Percentiles rank a stretch among this genome's conserved stretches.
These are phyloP conservation scores for Gremmenia infestans DNA, from an alignment of 2,329 filamentous ascomycete genomes.

Conservation along the genomic window DNA sequence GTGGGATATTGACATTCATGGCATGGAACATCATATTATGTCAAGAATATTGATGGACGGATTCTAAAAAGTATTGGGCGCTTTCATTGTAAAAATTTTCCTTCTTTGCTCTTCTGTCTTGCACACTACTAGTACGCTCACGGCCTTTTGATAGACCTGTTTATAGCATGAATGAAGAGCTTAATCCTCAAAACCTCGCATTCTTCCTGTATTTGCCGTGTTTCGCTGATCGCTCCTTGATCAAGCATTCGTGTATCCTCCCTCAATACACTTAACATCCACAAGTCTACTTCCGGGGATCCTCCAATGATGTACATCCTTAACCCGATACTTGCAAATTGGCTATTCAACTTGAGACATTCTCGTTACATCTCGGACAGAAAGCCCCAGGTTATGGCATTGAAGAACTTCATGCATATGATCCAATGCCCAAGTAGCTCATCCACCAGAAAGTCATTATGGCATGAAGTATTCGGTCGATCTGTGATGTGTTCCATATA, in stretches of 20 bases:
- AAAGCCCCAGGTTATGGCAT: no score
- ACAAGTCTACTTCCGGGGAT: no score
- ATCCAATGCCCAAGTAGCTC: no score
- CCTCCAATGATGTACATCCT: no score
- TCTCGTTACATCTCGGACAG: no score
- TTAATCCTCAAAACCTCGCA: no score
- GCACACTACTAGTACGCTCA: slow-evolving; percentile 10
- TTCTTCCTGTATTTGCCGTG: slow-evolving; percentile 4
- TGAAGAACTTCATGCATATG: no score
- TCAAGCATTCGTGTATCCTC: no score
- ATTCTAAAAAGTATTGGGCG: slow-evolving; percentile 22
- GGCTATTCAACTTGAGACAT: no score
- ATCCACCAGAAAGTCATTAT: background rate
- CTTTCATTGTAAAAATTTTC: slow-evolving; percentile 26
- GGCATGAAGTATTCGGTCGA: no score
- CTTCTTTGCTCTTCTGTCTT: slow-evolving; percentile 25
- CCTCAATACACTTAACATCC: no score
- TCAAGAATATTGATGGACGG: slow-evolving; percentile 19
- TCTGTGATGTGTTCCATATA: background rate
- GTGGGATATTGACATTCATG: slow-evolving; percentile 25
- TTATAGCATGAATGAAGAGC: slow-evolving; percentile 26
- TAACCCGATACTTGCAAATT: no score
- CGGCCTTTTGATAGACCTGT: slow-evolving; percentile 15
- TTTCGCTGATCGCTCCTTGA: background rate
- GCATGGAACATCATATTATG: slow-evolving; percentile 28